Conservation (phyloP, 257 asterid species). For the Plantago ovata region DNA sequence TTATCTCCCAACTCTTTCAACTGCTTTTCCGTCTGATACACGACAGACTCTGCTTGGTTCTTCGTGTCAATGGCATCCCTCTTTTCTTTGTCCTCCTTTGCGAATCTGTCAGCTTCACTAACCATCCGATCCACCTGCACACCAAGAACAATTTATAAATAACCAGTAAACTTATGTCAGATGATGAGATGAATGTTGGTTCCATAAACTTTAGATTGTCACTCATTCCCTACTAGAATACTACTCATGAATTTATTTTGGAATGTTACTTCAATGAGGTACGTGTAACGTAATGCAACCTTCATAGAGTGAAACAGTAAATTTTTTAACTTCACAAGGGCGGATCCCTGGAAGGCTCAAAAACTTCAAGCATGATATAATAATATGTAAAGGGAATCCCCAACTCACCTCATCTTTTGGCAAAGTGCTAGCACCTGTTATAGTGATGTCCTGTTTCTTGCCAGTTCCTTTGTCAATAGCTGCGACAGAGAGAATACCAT, state of each 20-base stretch:
- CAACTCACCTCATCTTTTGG: background rate
- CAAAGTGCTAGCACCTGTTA: constrained; percentile 6
- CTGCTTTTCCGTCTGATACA: constrained; percentile 80
- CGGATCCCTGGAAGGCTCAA: too few species aligned
- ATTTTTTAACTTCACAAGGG: background rate
- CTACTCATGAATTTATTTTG: too few species aligned
- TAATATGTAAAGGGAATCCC: background rate
- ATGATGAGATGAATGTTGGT: too few species aligned
- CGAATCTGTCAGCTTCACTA: constrained; percentile 60
- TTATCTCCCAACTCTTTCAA: constrained; percentile 77
- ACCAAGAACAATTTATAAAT: background rate
- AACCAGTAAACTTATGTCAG: background rate
- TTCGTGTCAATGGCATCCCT: constrained; percentile 80
- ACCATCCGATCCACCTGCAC: constrained; percentile 81
- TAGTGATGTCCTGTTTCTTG: constrained; percentile 8
- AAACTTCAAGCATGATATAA: too few species aligned
- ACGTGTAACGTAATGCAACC: background rate
- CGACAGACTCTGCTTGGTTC: constrained; percentile 70
- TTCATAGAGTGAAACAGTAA: background rate
- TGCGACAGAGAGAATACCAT: constrained; percentile 22
- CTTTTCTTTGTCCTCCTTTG: constrained; percentile 83
- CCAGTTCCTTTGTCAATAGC: constrained; percentile 5
- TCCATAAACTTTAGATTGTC: too few species aligned
- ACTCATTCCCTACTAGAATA: too few species aligned
- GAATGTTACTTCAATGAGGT: too few species aligned